These are phyloP conservation scores for Arthrocladium fulminans DNA, from an alignment of 2,329 filamentous ascomycete genomes.

Conservation along the genomic window DNA sequence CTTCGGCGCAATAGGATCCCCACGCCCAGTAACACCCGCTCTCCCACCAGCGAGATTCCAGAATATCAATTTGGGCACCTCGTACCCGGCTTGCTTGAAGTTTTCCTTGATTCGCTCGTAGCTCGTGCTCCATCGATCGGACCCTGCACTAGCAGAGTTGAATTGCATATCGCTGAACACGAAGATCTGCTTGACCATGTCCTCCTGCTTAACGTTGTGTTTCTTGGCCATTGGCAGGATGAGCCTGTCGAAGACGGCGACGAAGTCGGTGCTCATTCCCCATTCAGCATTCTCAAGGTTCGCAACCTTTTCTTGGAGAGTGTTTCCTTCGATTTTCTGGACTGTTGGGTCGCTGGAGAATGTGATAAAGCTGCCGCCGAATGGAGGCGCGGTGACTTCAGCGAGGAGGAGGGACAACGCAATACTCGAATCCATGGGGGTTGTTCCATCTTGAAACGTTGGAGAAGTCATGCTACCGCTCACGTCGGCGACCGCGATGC, in stretches of 20 bases:
- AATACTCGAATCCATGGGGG: constrained; percentile 46
- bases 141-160: constrained; percentile 28
- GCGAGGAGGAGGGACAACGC: constrained; percentile 50
- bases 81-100: constrained; percentile 45
- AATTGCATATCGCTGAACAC: constrained; percentile 57
- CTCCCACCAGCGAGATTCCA: constrained; percentile 38
- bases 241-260: constrained; percentile 45
- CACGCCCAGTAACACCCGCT: constrained; percentile 49
- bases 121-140: constrained; percentile 35
- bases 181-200: constrained; percentile 55
- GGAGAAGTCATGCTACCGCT: constrained; percentile 45
- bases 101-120: constrained; percentile 42
- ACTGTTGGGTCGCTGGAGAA: constrained; percentile 40
- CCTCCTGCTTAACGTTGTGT: constrained; percentile 43
- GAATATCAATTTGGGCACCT: constrained; percentile 47
- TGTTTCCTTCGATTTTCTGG: constrained; percentile 32
- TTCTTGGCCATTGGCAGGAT: constrained; percentile 47
- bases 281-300: constrained; percentile 29
- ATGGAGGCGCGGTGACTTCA: constrained; percentile 45
- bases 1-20: constrained; percentile 31
- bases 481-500: constrained; percentile 52
- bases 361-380: constrained; percentile 48
- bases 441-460: constrained; percentile 38
- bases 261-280: constrained; percentile 44
- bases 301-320: constrained; percentile 37